phyloP scores from a whole-genome alignment of 2,329 filamentous ascomycete species.

The Epichloe hybrida region DNA sequence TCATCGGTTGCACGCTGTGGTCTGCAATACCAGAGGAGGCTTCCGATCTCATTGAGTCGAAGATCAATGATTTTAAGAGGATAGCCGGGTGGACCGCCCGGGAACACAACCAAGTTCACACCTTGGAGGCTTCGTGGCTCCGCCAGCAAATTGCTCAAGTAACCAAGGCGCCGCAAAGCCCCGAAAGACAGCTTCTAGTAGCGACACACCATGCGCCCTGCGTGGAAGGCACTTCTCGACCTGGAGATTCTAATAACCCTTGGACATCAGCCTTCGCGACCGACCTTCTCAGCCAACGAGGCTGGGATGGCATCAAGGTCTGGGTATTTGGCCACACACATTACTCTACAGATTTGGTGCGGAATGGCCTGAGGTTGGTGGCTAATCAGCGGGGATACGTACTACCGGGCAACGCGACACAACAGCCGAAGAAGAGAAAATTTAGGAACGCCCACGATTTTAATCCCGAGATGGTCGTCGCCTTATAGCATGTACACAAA shows the following conservation, averaged over 20 bases:
- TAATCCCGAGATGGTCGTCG: constrained; percentile 1
- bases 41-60: constrained; percentile 24
- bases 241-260: too few relatives aligned
- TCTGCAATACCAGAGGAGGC: constrained; percentile 30
- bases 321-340: constrained; percentile 40
- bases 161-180: constrained; percentile 6
- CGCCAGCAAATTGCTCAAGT: constrained; percentile 11
- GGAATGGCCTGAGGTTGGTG: constrained; percentile 23
- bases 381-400: constrained; percentile 33
- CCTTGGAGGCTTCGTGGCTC: constrained; percentile 37
- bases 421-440: not conserved
- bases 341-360: constrained; percentile 23
- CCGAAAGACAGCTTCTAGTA: constrained; percentile 26
- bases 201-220: constrained; percentile 41
- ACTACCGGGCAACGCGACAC: constrained; percentile 8
- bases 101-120: constrained; percentile 34
- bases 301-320: constrained; percentile 19
- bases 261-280: constrained; percentile 8
- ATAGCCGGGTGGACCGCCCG: constrained; percentile 38
- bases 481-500: constrained; percentile 1
- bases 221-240: too few relatives aligned
- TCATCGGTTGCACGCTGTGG: constrained; percentile 47
- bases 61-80: constrained; percentile 38
- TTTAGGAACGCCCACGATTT: not conserved
- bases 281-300: constrained; percentile 22